A percentile compares a stretch with the other conserved stretches of the same genome.
phyloP scores from a whole-genome alignment of 2,329 filamentous ascomycete genomes.

The Leptographium galeiforme region DNA sequence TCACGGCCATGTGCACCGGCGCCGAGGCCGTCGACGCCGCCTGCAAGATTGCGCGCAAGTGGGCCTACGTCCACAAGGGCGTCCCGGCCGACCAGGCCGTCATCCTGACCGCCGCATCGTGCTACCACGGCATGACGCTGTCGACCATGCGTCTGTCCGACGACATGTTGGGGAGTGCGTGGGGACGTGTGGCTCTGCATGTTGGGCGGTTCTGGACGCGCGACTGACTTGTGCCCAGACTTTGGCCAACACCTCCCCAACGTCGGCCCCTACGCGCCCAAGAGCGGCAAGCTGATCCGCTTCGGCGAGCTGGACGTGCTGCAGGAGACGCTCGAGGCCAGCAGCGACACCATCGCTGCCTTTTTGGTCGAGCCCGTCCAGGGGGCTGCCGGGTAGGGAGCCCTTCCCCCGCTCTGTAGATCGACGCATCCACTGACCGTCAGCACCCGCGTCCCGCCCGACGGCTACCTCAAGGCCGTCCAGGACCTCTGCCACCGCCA shows the following conservation, averaged over 20 bases:
- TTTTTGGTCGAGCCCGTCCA: conserved; percentile 1
- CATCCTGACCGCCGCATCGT: neutral
- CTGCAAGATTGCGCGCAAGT: conserved; percentile 2
- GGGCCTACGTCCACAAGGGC: conserved; percentile 3
- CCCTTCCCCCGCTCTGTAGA: too few species aligned
- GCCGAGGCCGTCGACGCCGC: neutral
- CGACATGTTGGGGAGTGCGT: neutral
- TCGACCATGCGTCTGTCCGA: neutral
- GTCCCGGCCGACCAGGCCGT: neutral
- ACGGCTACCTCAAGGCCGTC: neutral
- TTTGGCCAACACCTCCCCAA: conserved; percentile 3
- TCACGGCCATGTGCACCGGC: conserved; percentile 1
- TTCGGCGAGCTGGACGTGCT: neutral
- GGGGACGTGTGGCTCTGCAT: neutral
- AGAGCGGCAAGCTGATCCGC: neutral
- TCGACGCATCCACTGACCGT: neutral
- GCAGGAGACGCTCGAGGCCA: neutral
- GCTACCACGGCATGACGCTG: conserved; percentile 2
- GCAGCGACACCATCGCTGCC: neutral
- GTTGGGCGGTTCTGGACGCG: neutral
- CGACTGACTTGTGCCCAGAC: neutral
- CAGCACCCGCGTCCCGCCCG: neutral
- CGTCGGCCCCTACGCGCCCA: neutral
- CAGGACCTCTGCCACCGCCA: conserved; percentile 3
- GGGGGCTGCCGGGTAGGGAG: neutral